Base-by-base conservation (phyloP, 2,329 filamentous ascomycete species). In the Alternaria metachromatica region DNA sequence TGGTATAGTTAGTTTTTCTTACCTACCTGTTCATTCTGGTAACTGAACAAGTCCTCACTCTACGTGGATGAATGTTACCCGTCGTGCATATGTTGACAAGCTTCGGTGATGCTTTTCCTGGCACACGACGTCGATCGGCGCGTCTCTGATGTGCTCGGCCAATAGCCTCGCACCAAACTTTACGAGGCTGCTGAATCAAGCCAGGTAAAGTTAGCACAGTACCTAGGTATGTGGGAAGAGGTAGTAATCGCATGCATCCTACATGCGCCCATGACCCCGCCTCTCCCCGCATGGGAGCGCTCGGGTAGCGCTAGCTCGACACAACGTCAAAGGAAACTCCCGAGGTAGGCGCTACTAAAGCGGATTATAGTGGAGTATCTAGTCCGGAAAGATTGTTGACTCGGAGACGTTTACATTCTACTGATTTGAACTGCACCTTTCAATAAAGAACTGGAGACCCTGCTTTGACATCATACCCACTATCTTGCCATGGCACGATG, bases 201-300 rank as follows among this genome's bases (percentile, higher is more conserved):
- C 58, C 67, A 15, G 41, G 46, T 23, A 51, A n/a, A 37, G 68
- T 63, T 62, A 64, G 59, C 21, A 18, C 12, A 25, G n/a, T 11
- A 30, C 28, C 28, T 30, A 30, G 28, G 28, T 30, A 30, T 37
- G n/a, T 63, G 10, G 25, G 49, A 62, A 25, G 21, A 30, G 8
- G 18, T 51, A 5, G 28, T 23, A n/a, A 53, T 33, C 23, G 30
- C 28, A 51, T 28, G 41, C 58, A 62, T 37, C 37, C 53, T 43
- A 37, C 50, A 30, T 45, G 58, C 37, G 37, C 25, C 58, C 65
- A 65, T 66, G 63, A 71, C 69, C 72, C 60, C 63, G 69, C 59
- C 30, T 64, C 69, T 53, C 71, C 72, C 74, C 74, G 74, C 73
- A 72, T 65, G 68, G 13, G 57, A 67, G 66, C 64, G 63, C 41